Conservation (phyloP, 768 basidiomycete genomes). For the Rubroboletus pulcherrimus region DNA sequence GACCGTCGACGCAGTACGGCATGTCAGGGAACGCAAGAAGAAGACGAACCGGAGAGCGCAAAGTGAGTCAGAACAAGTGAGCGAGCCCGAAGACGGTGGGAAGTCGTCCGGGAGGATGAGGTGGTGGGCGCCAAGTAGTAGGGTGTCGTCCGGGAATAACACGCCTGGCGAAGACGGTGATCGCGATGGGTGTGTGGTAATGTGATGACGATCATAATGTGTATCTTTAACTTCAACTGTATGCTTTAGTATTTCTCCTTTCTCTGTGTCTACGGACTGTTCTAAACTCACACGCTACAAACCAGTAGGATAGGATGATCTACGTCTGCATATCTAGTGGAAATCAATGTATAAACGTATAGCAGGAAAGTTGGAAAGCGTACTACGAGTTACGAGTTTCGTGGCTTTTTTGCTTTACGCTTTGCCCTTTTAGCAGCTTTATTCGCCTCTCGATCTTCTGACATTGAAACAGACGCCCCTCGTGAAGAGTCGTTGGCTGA, state of each 20-base stretch:
- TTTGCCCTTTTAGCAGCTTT: constrained; percentile 34
- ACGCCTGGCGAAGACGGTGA: constrained; percentile 47
- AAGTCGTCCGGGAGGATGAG: constrained; percentile 16
- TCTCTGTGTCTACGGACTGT: constrained; percentile 10
- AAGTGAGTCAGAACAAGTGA: constrained; percentile 33
- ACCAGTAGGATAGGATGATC: constrained; percentile 9
- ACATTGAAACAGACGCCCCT: constrained; percentile 19
- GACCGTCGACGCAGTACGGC: constrained; percentile 73
- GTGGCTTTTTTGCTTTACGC: constrained; percentile 30
- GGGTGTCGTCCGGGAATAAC: constrained; percentile 45
- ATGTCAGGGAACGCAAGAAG: constrained; percentile 57
- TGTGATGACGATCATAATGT: constrained; percentile 41
- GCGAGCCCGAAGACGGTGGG: constrained; percentile 29
- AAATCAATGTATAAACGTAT: constrained; percentile 16
- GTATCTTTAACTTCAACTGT: constrained; percentile 27
- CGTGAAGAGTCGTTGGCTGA: constrained; percentile 10
- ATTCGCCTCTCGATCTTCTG: constrained; percentile 23
- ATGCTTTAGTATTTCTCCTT: constrained; percentile 24
- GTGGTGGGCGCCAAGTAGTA: constrained; percentile 44
- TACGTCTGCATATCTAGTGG: constrained; percentile 13
- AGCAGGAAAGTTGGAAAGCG: neutral
- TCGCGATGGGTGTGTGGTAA: constrained; percentile 64
- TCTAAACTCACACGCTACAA: constrained; percentile 14
- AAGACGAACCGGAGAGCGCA: constrained; percentile 47
- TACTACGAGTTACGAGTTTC: constrained; percentile 12